A percentile compares a stretch with the other conserved stretches of the same genome.
Conservation (phyloP, 1,284 basidiomycete species). For the Marasmius sp. region DNA sequence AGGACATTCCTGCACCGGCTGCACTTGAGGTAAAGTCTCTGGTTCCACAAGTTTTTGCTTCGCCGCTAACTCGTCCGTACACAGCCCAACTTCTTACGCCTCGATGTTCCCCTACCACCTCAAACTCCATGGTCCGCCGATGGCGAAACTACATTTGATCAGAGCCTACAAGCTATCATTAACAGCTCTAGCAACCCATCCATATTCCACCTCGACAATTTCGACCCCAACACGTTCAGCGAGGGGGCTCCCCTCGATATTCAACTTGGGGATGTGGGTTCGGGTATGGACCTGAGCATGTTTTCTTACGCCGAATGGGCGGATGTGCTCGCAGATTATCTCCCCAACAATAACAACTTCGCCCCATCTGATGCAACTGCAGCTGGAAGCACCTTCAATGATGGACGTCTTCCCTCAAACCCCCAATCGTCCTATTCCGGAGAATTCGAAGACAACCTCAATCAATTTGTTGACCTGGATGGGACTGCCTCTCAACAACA, state of each 20-base stretch:
- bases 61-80: neutral
- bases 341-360: conserved; percentile 15
- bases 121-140: neutral
- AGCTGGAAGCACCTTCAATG: neutral
- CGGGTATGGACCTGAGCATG: conserved; percentile 21
- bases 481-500: neutral
- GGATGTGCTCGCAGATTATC: conserved; percentile 51
- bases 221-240: conserved; percentile 27
- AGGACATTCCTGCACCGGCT: neutral
- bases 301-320: conserved; percentile 43
- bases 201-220: conserved; percentile 32
- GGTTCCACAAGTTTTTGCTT: neutral
- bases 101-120: neutral
- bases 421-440: neutral
- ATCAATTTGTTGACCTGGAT: neutral
- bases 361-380: neutral
- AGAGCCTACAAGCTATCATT: conserved; percentile 21
- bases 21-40: neutral
- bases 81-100: neutral
- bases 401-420: conserved; percentile 24
- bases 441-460: neutral
- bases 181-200: conserved; percentile 23
- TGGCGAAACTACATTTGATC: conserved; percentile 7
- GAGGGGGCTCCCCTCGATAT: conserved; percentile 36
- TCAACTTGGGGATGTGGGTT: conserved; percentile 19